Conservation (phyloP, 1,139 yeast genomes). For the Debaryomyces robertsiae region DNA sequence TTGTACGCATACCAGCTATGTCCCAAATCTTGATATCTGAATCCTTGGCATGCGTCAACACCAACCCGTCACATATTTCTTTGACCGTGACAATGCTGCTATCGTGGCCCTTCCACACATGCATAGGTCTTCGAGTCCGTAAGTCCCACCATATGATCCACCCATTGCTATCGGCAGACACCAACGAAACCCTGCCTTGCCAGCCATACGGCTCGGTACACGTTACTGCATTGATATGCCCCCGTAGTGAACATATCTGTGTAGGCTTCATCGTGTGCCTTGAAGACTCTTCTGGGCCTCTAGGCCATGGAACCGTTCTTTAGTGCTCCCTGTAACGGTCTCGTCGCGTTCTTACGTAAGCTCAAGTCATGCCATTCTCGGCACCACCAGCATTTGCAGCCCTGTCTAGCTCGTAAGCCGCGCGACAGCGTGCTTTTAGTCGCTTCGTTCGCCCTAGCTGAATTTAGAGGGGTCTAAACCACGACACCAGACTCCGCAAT, state of each 20-base stretch:
- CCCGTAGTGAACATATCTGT: slow-evolving; percentile 23
- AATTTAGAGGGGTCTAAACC: too few relatives aligned
- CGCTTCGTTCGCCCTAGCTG: too few relatives aligned
- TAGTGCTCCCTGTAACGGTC: too few relatives aligned
- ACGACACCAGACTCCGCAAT: too few relatives aligned
- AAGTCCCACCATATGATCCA: slow-evolving; percentile 56
- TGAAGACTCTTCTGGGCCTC: neutral
- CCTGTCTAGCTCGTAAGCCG: too few relatives aligned
- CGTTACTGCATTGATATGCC: slow-evolving; percentile 22
- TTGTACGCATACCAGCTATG: slow-evolving; percentile 15
- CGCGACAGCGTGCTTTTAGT: too few relatives aligned
- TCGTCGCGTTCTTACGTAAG: too few relatives aligned
- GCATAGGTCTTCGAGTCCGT: slow-evolving; percentile 41
- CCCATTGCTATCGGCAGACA: slow-evolving; percentile 52
- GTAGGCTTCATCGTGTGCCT: slow-evolving; percentile 2
- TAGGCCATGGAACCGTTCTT: too few relatives aligned
- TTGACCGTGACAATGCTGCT: slow-evolving; percentile 45
- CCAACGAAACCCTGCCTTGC: slow-evolving; percentile 15
- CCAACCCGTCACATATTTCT: slow-evolving; percentile 33
- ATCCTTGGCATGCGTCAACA: slow-evolving; percentile 60
- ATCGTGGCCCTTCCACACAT: slow-evolving; percentile 54
- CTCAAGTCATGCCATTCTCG: too few relatives aligned
- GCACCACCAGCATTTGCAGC: too few relatives aligned
- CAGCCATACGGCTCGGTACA: slow-evolving; percentile 11
- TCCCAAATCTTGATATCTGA: slow-evolving; percentile 54